Base-by-base conservation (phyloP, 2,329 filamentous ascomycete genomes). In the Neobulgaria alba region DNA sequence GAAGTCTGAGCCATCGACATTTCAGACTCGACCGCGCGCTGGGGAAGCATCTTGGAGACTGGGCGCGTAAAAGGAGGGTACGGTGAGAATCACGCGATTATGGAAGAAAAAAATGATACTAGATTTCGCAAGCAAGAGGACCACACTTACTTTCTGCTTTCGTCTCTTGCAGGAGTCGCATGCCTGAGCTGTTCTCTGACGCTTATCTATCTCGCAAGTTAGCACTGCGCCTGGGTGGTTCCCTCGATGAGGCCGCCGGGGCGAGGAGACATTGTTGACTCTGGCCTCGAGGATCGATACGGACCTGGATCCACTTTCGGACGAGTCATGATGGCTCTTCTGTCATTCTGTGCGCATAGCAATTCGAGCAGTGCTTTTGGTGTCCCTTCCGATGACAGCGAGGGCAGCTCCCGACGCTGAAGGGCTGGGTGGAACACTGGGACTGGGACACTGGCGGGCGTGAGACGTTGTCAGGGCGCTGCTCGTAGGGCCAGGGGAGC, bases 151-250 rank as follows among this genome's bases (percentile, higher is more conserved):
- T 46, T 56, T 54, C 37, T 53, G 50, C 39, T 56, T 56, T 32
- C 49, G 47, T 21, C 47, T 39, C 36, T 56, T 56, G 35, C 53
- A 56, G 17, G 43, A 43, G 26, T 54, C 48, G 39, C 53, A 56
- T 9, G 53, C 53, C 12, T 51, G 52, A 18, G 52, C 45, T 18
- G 43, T 51, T 15, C 53, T 42, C 35, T 49, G 49, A 17, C 53
- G 46, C 19, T 55, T 54, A 23, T 51, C 51, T 26, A 26, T 7
- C 7, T 7, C 23, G 12, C 12, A n/a, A n/a, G 23, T 26, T 12
- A 26, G 23, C 23, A 26, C 12, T n/a, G n/a, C n/a, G n/a, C n/a
- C 23, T 7, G 7, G 23, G 23, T 7, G 23, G 23, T 7, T 26
- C 23, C 23, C 23, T 26, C 23, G 7, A 7, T 26, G 23, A 26